Base-by-base conservation (phyloP, 139 green algal genomes). In the Closterium sp. region DNA sequence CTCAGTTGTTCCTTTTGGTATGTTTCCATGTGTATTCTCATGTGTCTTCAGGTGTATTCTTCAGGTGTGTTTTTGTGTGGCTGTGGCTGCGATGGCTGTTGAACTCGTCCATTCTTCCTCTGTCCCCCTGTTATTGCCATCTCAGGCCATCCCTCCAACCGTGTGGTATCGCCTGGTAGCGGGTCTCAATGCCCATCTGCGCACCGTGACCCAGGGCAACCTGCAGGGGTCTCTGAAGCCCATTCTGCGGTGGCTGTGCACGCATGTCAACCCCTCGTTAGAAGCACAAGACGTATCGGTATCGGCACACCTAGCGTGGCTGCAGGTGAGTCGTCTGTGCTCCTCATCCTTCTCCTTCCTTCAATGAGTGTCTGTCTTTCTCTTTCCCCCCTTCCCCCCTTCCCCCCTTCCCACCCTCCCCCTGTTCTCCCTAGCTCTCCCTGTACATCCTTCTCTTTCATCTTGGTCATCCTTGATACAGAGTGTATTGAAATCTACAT, bases 151-250 rank as follows among this genome's bases (percentile, higher is more conserved):
- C 12, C 91, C 88, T 7, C n/a, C 91, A 2, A 91, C 88, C 6
- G 30, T 91, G 30, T 93, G 91, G 91, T 93, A 93, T 16, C 87
- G 91, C 35, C 28, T 93, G 34, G 91, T 93, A 23, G 91, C 87
- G 1, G 91, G 91, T 10, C 30, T 93, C 33, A 93, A 93, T 30
- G 91, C 36, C 30, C 91, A 93, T 8, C 87, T 93, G 66, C 87
- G 91, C 34, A 93, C 88, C 6, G 91, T 93, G 28, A 30, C 7
- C 16, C 55, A 35, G 2, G 88, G 88, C n/a, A 21, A 8, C 35
- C 55, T 93, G 66, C 87, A 34, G 12, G 4, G n/a, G 32, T n/a
- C n/a, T 2, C 66, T 93, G 10, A 33, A 30, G 2, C 88, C 91
- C 19, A 5, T 93, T 30, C 32, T 93, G 21, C 23, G 89, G 10